A percentile compares a stretch with the other conserved stretches of the same genome.
Conservation (phyloP, 345 rosid genomes). For the Conringia planisiliqua region DNA sequence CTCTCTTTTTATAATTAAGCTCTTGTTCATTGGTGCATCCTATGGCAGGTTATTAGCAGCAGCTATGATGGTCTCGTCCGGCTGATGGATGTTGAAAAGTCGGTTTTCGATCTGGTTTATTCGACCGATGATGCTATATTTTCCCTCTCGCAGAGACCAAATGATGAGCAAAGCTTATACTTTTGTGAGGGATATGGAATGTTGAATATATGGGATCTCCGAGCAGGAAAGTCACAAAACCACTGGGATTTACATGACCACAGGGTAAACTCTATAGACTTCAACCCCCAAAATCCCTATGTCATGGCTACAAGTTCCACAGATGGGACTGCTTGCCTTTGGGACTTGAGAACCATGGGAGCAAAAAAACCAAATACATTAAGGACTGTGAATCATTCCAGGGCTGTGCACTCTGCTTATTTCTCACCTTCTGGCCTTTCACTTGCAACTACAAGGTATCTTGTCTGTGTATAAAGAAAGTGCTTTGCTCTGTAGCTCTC, state of each 20-base stretch:
- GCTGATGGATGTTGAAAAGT: conserved; percentile 76
- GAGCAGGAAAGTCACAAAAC: conserved; percentile 45
- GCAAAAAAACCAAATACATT: conserved; percentile 38
- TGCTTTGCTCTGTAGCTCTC: not conserved
- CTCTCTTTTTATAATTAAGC: not conserved
- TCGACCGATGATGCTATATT: conserved; percentile 46
- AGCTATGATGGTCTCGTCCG: conserved; percentile 71
- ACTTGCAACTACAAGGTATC: conserved; percentile 79
- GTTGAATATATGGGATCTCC: conserved; percentile 56
- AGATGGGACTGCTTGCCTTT: conserved; percentile 70
- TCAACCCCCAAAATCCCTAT: conserved; percentile 51
- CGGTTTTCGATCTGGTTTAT: conserved; percentile 60
- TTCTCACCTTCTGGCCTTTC: conserved; percentile 80
- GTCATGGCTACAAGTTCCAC: conserved; percentile 80
- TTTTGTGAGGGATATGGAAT: conserved; percentile 60
- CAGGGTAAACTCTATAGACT: conserved; percentile 78
- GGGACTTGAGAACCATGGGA: conserved; percentile 73
- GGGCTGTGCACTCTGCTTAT: conserved; percentile 74
- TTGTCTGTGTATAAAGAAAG: not conserved
- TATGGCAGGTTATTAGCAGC: conserved; percentile 57
- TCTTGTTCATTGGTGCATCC: conserved; percentile 1
- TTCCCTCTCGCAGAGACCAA: conserved; percentile 58
- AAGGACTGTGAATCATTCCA: conserved; percentile 42
- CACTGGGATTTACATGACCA: conserved; percentile 59
- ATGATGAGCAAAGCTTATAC: conserved; percentile 48